Base-by-base conservation (phyloP, 2,329 filamentous ascomycete genomes). In the Elsinoe perseae region DNA sequence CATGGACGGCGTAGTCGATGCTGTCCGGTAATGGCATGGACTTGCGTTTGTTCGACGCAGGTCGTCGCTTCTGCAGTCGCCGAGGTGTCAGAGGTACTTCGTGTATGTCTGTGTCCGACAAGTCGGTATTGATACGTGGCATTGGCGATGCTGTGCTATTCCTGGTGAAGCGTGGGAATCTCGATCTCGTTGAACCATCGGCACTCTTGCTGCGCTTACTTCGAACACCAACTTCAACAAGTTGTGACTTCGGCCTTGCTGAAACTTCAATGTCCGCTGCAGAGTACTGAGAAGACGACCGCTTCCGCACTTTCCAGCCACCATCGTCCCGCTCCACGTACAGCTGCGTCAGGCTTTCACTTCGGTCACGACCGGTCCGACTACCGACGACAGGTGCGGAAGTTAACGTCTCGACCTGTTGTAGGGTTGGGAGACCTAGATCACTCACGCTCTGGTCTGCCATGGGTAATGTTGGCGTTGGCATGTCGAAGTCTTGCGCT, bases 181-280 rank as follows among this genome's bases (percentile, higher is more conserved):
- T 18, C 10, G 48, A 52, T 18, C 18, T 38, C 3, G 48, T 10
- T 25, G 48, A 18, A 6, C 48, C 48, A 12, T 52, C 48, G 2
- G 48, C 48, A 27, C 48, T 52, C 28, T 52, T 52, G 30, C 48
- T 38, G 10, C 48, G 48, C 25, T 52, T 52, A 12, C 48, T 52
- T 14, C 32, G 48, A 34, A 32, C 6, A 14, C 10, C 18, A 8
- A 16, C 21, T 3, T 52, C 48, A 3, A 38, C 32, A 9, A 52
- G 30, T 16, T 52, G 48, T 21, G 48, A 52, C 25, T 20, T 28
- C 10, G 30, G 48, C 7, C 48, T 14, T 12, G 30, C 20, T 14
- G 9, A 16, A 9, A 36, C 16, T 10, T 36, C 32, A 7, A 25
- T 16, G 25, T 38, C 28, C 25, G 20, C 20, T 28, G 44, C 27